phyloP scores from a whole-genome alignment of 495 filamentous ascomycete genomes.

The Penicillium maclennaniae region DNA sequence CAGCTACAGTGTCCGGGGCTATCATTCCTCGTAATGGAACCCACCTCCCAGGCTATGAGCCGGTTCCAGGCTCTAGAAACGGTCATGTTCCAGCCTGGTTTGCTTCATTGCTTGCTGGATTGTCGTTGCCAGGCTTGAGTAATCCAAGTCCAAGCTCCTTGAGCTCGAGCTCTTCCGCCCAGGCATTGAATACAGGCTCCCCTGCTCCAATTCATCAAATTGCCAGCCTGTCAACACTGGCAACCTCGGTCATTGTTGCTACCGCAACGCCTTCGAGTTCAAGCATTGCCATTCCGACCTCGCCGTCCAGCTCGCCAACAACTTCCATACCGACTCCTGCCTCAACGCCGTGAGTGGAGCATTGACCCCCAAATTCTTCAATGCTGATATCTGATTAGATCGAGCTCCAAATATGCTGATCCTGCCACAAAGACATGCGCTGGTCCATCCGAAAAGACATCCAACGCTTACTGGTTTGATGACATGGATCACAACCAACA shows the following conservation, averaged over 20 bases:
- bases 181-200: not conserved
- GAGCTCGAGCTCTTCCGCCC: not conserved
- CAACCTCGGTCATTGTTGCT: not conserved
- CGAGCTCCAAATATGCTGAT: not conserved
- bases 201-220: no score
- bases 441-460: slow-evolving; percentile 1
- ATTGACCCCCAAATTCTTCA: not conserved
- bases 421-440: slow-evolving; percentile 21
- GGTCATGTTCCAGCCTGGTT: not conserved
- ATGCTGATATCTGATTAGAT: not conserved
- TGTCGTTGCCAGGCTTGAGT: not conserved
- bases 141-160: not conserved
- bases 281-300: no score
- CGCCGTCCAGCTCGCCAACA: not conserved
- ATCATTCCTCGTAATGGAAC: slow-evolving; percentile 7
- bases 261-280: not conserved
- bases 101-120: not conserved
- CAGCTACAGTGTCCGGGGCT: slow-evolving; percentile 10
- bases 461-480: slow-evolving; percentile 33
- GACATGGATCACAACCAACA: slow-evolving; percentile 28
- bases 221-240: not conserved
- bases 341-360: not conserved
- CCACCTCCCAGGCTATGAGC: not conserved
- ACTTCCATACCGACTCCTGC: not conserved
- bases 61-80: not conserved